Base-by-base conservation (phyloP, 2,329 filamentous ascomycete genomes). In the Exophiala alcalophila region DNA sequence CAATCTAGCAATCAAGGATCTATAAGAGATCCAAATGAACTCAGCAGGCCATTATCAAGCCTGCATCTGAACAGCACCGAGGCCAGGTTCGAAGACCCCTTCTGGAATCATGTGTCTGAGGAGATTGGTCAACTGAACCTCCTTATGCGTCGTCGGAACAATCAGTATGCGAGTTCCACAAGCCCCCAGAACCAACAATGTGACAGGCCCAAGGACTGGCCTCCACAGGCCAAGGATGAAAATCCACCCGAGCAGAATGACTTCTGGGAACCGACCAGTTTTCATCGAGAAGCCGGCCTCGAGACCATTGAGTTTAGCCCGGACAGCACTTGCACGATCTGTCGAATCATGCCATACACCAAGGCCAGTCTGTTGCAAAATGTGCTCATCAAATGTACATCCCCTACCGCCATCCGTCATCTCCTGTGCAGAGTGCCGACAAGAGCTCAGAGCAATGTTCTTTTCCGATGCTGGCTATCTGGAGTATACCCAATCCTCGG, bases 391-490 rank as follows among this genome's bases (percentile, higher is more conserved):
- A 58, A 57, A 0, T 55, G 55, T 8, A 56, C 60, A 28, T 59
- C 61, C 10, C 61, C 57, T 29, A 38, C 55, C 2, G 59, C 69
- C 8, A 59, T 65, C 26, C 59, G 62, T 3, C 62, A 69, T 20
- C 65, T 69, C 61, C 59, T 70, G 1, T 59, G 65, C 12, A 56
- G 64, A 35, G 55, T 71, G 8, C 69, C 69, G 5, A 65, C 66
- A 1, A 66, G 63, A 52, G 57, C 63, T 18, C 67, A 72, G 50
- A 70, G 68, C 34, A 66, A 71, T 52, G 63, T 71, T 14, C 52
- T 72, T 11, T 70, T 70, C 45, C 66, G 66, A 50, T 66, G 65
- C 1, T 72, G 69, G 51, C 67, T 71, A 60, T 68, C 67, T 18
- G 68, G 67, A 1, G 56, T 71, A 10, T 68, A 71, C 45, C 66